Base-by-base conservation (phyloP, 495 filamentous ascomycete genomes). In the Cenococcum geophilum region DNA sequence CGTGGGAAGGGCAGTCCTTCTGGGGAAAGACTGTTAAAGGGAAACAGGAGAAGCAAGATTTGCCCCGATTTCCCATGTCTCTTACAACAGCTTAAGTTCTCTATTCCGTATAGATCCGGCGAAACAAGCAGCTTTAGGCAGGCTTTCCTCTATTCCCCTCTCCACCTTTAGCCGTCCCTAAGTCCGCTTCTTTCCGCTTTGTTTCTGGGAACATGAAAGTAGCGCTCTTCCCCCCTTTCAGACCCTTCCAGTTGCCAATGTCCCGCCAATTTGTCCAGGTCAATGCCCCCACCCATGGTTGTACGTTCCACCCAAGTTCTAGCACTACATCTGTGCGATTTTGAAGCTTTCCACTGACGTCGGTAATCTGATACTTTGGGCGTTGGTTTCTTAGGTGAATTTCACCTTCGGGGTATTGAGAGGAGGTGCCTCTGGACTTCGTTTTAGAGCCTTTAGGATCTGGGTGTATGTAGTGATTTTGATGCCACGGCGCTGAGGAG, bases 301-400 rank as follows among this genome's bases (percentile, higher is more conserved):
- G 93, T 61, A 97, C 88, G 79, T 96, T 97, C 85, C 92, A 98
- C 59, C 89, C 84, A 43, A 97, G 79, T 57, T 80, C 79, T 52
- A 98, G 76, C 34, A 83, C 86, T 58, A 91, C 89, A 76, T 96
- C 87, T 42, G 77, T 74, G 21, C 79, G 72, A 66, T 83, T 79
- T 43, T 88, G 86, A 62, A 96, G 75, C 69, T 80, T 81, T 54
- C 89, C 88, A 9, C 83, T 81, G 21, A 91, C 86, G 73, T 96
- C 89, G 11, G 89, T 92, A 71, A 97, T 90, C 68, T 92, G 87
- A 80, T 98, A 98, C 75, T 98, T 97, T 6, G 88, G 85, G 69
- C 83, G 85, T 70, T 91, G 86, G 71, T 89, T 89, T 67, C 83
- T 82, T 62, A 97, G 81, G 32, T 80, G 75, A 27, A 97, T 71